Conservation (phyloP, 768 basidiomycete genomes). For the Boletus reticulatus region DNA sequence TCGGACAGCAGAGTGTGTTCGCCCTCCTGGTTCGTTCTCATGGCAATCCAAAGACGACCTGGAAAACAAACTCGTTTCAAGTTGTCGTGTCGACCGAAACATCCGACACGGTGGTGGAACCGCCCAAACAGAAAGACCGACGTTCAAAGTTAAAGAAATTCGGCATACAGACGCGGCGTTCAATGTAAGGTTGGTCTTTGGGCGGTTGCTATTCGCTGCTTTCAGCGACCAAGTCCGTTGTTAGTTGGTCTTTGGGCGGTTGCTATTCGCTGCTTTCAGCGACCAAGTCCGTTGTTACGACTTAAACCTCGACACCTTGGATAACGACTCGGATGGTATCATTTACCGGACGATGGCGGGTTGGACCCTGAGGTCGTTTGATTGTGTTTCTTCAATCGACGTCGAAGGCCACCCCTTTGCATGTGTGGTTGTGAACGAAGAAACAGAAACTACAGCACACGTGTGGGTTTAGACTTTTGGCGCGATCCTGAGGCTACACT, state of each 20-base stretch:
- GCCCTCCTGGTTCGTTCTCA: conserved; percentile 16
- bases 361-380: not conserved
- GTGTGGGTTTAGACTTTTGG: not conserved
- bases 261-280: conserved; percentile 11
- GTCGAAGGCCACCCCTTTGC: conserved; percentile 14
- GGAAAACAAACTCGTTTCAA: conserved; percentile 10
- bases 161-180: not conserved
- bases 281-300: conserved; percentile 17
- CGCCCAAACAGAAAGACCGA: not conserved
- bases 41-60: conserved; percentile 14
- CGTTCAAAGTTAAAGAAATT: conserved; percentile 1
- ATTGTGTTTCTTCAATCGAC: conserved; percentile 10
- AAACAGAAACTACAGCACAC: not conserved
- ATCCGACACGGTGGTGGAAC: not conserved
- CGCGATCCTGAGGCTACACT: not conserved
- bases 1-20: conserved; percentile 8
- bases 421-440: conserved; percentile 12
- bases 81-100: conserved; percentile 7
- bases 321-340: not conserved
- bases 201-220: conserved; percentile 14
- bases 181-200: conserved; percentile 9
- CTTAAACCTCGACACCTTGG: not conserved
- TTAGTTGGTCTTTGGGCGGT: conserved; percentile 17
- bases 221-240: conserved; percentile 11
- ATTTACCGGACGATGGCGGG: conserved; percentile 2